phyloP scores from a whole-genome alignment of 2,329 filamentous ascomycete genomes.

The Diaporthe aspalathi region DNA sequence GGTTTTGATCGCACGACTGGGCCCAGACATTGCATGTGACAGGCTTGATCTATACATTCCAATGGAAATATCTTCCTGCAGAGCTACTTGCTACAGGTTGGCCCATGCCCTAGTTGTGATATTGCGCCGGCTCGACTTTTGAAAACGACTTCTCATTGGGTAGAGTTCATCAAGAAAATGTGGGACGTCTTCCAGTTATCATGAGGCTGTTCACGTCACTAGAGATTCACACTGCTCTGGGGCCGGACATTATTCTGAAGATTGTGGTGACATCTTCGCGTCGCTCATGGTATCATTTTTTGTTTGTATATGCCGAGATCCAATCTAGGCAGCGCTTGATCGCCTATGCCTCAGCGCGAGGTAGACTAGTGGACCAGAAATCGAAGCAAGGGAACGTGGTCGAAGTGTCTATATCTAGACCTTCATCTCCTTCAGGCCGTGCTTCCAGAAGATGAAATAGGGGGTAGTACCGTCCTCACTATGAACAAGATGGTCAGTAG shows the following conservation, averaged over 20 bases:
- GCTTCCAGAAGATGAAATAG: slow-evolving; percentile 93
- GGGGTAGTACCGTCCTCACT: slow-evolving; percentile 89
- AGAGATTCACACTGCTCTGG: not conserved
- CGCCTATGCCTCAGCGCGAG: slow-evolving; percentile 28
- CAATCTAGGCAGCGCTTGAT: slow-evolving; percentile 32
- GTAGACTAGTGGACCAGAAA: slow-evolving; percentile 21
- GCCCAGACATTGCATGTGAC: not conserved
- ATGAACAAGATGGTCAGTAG: not conserved
- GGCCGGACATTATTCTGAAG: slow-evolving; percentile 2
- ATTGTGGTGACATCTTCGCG: slow-evolving; percentile 26
- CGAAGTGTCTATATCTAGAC: slow-evolving; percentile 68
- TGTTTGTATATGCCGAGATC: slow-evolving; percentile 34
- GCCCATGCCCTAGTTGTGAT: not conserved
- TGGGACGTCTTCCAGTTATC: not conserved
- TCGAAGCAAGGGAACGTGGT: slow-evolving; percentile 13
- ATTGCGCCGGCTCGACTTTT: not conserved
- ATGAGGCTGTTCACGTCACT: not conserved
- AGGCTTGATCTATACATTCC: not conserved
- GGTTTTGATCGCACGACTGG: not conserved
- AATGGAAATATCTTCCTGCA: too few species aligned
- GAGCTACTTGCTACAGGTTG: not conserved
- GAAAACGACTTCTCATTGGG: not conserved
- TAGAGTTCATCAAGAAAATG: too few species aligned
- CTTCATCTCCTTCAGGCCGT: slow-evolving; percentile 90
- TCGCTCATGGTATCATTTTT: slow-evolving; percentile 39